A percentile compares a stretch with the other conserved stretches of the same genome.
Conservation (phyloP, 208 protist species). For the Crithidia brevicula region DNA sequence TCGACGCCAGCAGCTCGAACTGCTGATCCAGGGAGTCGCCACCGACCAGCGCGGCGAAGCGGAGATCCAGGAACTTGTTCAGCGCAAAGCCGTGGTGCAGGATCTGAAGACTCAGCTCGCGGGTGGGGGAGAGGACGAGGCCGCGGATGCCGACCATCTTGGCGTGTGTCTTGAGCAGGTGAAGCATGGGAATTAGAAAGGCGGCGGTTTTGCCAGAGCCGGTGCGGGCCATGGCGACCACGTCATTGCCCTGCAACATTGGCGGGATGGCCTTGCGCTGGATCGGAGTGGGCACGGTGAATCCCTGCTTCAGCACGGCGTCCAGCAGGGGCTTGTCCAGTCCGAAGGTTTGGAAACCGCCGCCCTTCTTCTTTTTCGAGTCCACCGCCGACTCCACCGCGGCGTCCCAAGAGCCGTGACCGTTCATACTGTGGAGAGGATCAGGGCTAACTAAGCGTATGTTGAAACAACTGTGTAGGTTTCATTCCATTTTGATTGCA, state of each 20-base stretch:
- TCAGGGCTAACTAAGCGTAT: background rate
- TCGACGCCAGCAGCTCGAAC: slow-evolving; percentile 95
- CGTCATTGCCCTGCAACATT: slow-evolving; percentile 95
- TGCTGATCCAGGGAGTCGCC: slow-evolving; percentile 97
- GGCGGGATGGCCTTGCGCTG: slow-evolving; percentile 97
- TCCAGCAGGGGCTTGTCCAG: slow-evolving; percentile 93
- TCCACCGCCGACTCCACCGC: slow-evolving; percentile 60
- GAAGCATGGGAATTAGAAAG: slow-evolving; percentile 98
- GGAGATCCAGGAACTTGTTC: slow-evolving; percentile 93
- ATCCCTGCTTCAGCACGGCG: slow-evolving; percentile 96
- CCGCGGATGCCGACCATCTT: slow-evolving; percentile 95
- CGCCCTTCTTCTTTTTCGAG: slow-evolving; percentile 81
- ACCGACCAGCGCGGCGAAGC: slow-evolving; percentile 96
- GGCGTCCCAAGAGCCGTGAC: slow-evolving; percentile 75
- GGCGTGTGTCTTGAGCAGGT: slow-evolving; percentile 92
- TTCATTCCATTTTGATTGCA: too few species aligned
- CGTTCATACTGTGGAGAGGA: slow-evolving; percentile 38
- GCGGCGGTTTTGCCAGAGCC: slow-evolving; percentile 99
- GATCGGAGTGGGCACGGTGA: slow-evolving; percentile 98
- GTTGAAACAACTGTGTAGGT: background rate
- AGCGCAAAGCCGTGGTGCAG: slow-evolving; percentile 95
- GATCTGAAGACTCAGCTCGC: slow-evolving; percentile 99
- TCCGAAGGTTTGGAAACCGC: slow-evolving; percentile 90
- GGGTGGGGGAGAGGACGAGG: slow-evolving; percentile 98
- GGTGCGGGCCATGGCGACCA: slow-evolving; percentile 99